A percentile compares a stretch with the other conserved stretches of the same genome.
phyloP scores from a whole-genome alignment of 257 asterid genomes.

The Perilla frutescens region DNA sequence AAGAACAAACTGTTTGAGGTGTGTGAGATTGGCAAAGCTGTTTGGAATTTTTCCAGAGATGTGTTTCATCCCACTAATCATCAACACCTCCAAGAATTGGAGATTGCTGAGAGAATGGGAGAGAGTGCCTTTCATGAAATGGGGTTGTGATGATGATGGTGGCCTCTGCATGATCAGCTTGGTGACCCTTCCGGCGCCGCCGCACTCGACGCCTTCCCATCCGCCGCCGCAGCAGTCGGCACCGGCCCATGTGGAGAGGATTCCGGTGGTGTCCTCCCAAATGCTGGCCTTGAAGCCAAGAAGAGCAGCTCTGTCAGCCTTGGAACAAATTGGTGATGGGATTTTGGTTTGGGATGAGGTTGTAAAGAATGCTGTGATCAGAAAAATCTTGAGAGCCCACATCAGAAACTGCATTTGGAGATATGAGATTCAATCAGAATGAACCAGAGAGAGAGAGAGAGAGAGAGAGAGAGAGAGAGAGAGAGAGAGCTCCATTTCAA shows the following conservation, averaged over 20 bases:
- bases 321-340: slow-evolving; percentile 49
- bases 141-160: slow-evolving; percentile 21
- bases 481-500: background rate
- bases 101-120: slow-evolving; percentile 65
- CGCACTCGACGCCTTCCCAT: slow-evolving; percentile 89
- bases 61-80: slow-evolving; percentile 74
- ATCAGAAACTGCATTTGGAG: slow-evolving; percentile 45
- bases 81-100: slow-evolving; percentile 62
- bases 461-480: slow-evolving; percentile 29
- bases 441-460: slow-evolving; percentile 43
- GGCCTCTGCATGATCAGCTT: slow-evolving; percentile 66
- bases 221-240: slow-evolving; percentile 78
- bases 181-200: slow-evolving; percentile 60
- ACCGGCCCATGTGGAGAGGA: slow-evolving; percentile 71
- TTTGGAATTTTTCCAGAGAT: slow-evolving; percentile 62
- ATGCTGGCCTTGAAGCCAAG: slow-evolving; percentile 69
- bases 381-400: slow-evolving; percentile 48
- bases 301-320: slow-evolving; percentile 77
- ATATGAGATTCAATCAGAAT: slow-evolving; percentile 35
- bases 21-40: slow-evolving; percentile 60
- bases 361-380: slow-evolving; percentile 33
- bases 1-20: slow-evolving; percentile 62
- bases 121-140: slow-evolving; percentile 69
- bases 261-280: slow-evolving; percentile 64
- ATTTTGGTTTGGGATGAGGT: slow-evolving; percentile 35